Evolutionary conservation across 345 rosid species (phyloP).

Genomic region (Gossypium rotundifolium): DNA sequence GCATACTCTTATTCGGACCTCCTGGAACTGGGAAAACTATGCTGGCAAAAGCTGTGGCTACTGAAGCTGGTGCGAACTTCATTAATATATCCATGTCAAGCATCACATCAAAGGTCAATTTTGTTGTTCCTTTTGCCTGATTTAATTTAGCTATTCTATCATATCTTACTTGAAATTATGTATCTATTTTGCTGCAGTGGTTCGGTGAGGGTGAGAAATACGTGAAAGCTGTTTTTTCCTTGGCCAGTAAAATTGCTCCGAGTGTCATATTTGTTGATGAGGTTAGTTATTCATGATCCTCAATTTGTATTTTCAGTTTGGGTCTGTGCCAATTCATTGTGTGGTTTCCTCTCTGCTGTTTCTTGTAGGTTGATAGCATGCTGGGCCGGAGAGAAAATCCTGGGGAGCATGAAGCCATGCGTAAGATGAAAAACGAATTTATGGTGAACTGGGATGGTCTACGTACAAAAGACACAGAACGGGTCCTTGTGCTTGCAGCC

Average conservation of each 20-base stretch:
- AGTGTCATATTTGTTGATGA: slow-evolving; percentile 90
- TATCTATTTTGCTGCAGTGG: slow-evolving; percentile 51
- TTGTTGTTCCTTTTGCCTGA: neutral
- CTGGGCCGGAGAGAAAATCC: slow-evolving; percentile 82
- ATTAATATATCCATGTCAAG: slow-evolving; percentile 88
- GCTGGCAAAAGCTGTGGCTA: slow-evolving; percentile 96
- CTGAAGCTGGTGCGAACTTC: slow-evolving; percentile 97
- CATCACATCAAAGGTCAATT: slow-evolving; percentile 75
- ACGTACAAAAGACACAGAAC: slow-evolving; percentile 71
- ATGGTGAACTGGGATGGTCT: slow-evolving; percentile 96
- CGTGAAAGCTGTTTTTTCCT: slow-evolving; percentile 83
- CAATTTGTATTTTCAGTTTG: slow-evolving; percentile 5
- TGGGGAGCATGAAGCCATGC: slow-evolving; percentile 85
- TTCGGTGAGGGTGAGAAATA: slow-evolving; percentile 96
- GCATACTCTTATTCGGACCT: slow-evolving; percentile 87
- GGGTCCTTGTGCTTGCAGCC: slow-evolving; percentile 92
- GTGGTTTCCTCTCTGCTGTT: slow-evolving; percentile 8
- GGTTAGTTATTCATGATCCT: slow-evolving; percentile 34
- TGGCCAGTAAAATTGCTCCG: slow-evolving; percentile 88
- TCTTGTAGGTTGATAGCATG: slow-evolving; percentile 87
- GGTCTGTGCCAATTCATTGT: neutral
- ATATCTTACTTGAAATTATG: slow-evolving; percentile 1
- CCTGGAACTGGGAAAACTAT: slow-evolving; percentile 98
- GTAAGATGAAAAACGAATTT: slow-evolving; percentile 93
- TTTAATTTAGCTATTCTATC: neutral